phyloP scores from a whole-genome alignment of 73 alveolate species.

The Symbiodinium natans region DNA sequence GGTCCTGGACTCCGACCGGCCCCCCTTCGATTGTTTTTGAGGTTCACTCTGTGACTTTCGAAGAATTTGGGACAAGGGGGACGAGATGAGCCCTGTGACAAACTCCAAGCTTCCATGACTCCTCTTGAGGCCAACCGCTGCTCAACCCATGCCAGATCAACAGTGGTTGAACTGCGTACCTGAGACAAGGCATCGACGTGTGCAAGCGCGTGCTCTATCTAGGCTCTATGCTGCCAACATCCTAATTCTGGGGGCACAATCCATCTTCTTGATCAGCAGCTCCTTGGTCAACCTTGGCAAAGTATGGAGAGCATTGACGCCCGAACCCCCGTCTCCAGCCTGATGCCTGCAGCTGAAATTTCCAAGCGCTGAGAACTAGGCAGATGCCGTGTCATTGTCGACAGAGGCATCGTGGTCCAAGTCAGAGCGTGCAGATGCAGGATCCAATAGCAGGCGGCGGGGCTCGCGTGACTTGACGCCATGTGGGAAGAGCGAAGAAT shows the following conservation, averaged over 20 bases:
- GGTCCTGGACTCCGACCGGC: not conserved
- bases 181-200: not conserved
- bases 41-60: no score
- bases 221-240: no score
- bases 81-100: no score
- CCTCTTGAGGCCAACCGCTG: no score
- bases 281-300: not conserved
- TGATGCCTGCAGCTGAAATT: not conserved
- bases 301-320: not conserved
- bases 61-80: no score
- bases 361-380: not conserved
- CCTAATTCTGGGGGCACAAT: not conserved
- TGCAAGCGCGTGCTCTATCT: not conserved
- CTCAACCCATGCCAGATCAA: not conserved
- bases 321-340: not conserved
- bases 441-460: not conserved
- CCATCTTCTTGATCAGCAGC: conserved; percentile 7
- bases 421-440: not conserved
- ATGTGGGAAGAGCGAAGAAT: not conserved
- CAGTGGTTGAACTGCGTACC: conserved; percentile 5
- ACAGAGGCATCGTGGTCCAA: not conserved
- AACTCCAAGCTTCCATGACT: no score
- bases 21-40: no score
- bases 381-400: not conserved
- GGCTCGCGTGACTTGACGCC: not conserved